A percentile compares a stretch with the other conserved stretches of the same genome.
phyloP scores from a whole-genome alignment of 1,139 yeast species.

The Suhomyces bokatorum region DNA sequence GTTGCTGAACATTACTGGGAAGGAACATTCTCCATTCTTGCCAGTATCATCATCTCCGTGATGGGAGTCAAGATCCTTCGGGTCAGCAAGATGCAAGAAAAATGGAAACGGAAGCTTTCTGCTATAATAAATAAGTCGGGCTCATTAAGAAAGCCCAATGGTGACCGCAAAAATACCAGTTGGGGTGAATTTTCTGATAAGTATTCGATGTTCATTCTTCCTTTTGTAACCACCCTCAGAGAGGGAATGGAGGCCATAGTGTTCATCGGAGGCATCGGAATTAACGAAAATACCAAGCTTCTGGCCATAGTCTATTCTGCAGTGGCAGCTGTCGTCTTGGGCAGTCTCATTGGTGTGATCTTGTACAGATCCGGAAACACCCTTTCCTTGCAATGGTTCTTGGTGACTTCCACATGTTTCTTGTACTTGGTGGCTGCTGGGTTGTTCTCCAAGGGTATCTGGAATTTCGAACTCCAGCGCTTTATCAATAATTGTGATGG shows the following conservation, averaged over 20 bases:
- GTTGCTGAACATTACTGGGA: conserved; percentile 51
- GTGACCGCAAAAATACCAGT: not conserved
- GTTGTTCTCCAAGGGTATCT: conserved; percentile 46
- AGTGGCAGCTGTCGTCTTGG: conserved; percentile 32
- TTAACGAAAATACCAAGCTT: conserved; percentile 40
- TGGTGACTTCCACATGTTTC: conserved; percentile 42
- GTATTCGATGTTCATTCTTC: conserved; percentile 43
- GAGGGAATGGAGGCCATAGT: conserved; percentile 53
- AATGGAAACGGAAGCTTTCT: conserved; percentile 74
- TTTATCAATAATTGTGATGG: conserved; percentile 46
- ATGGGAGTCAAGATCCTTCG: conserved; percentile 48
- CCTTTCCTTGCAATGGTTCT: conserved; percentile 42
- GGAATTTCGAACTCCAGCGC: conserved; percentile 46
- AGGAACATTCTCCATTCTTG: conserved; percentile 44
- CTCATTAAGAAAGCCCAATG: conserved; percentile 10
- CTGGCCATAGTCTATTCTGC: conserved; percentile 36
- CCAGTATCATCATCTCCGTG: conserved; percentile 44
- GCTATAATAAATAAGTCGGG: conserved; percentile 10
- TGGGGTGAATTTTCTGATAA: conserved; percentile 25
- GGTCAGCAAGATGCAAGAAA: conserved; percentile 69
- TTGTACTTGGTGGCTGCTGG: conserved; percentile 49
- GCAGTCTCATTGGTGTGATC: conserved; percentile 35
- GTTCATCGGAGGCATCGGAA: conserved; percentile 49
- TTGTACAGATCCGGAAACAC: conserved; percentile 47
- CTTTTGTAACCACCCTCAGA: conserved; percentile 47